Percentiles rank a stretch among this genome's conserved stretches.
Conservation (phyloP, 2,329 filamentous ascomycete genomes). For the Botrytis cinerea region DNA sequence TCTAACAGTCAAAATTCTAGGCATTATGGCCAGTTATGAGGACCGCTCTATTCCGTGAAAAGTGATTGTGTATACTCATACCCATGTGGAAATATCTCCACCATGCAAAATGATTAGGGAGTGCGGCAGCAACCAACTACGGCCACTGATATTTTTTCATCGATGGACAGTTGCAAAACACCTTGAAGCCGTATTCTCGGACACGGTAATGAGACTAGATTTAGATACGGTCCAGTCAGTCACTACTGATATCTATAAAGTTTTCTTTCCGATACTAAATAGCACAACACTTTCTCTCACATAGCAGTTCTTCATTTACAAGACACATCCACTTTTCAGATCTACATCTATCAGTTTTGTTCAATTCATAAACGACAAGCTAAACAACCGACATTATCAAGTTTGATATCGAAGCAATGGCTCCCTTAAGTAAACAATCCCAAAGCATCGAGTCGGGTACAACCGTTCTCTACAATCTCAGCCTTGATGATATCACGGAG, state of each 20-base stretch:
- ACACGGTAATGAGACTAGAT: not conserved
- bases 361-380: not conserved
- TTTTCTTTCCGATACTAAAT: not conserved
- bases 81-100: accelerated
- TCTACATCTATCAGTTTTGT: not conserved
- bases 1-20: no score
- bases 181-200: not conserved
- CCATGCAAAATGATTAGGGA: not conserved
- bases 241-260: not conserved
- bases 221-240: not conserved
- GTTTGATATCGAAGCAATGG: not conserved
- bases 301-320: not conserved
- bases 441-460: not conserved
- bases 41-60: no score
- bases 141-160: not conserved
- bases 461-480: not conserved
- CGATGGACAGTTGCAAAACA: not conserved
- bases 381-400: not conserved
- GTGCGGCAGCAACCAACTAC: not conserved
- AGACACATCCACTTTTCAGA: not conserved
- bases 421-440: not conserved
- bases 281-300: not conserved
- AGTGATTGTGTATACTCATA: no score
- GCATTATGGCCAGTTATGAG: no score
- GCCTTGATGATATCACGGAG: not conserved